A percentile compares a stretch with the other conserved stretches of the same genome.
Evolutionary conservation across 1,284 basidiomycete genomes (phyloP).

Genomic region (Marasmius oreades): DNA sequence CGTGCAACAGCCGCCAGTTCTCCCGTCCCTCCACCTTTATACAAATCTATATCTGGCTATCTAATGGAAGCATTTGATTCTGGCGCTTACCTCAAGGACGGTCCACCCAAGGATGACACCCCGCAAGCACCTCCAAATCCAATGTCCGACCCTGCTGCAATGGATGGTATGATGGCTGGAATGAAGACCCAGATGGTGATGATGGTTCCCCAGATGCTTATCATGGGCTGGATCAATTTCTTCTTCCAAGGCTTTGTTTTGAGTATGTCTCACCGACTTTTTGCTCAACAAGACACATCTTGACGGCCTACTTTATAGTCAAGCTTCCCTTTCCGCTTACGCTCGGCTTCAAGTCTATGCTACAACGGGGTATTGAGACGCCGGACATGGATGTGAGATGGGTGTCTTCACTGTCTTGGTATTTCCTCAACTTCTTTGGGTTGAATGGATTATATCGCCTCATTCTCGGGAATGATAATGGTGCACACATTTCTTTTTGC

Average conservation of each 20-base stretch:
- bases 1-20: constrained; percentile 78
- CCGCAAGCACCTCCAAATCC: constrained; percentile 62
- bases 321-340: constrained; percentile 97
- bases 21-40: constrained; percentile 73
- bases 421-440: constrained; percentile 98
- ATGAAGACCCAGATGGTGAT: constrained; percentile 99
- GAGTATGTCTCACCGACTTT: constrained; percentile 57
- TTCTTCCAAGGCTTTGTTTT: constrained; percentile 99
- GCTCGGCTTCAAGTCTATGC: constrained; percentile 97
- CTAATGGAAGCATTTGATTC: constrained; percentile 69
- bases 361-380: constrained; percentile 94
- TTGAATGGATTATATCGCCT: constrained; percentile 94
- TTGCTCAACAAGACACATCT: background rate
- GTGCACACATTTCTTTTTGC: constrained; percentile 48
- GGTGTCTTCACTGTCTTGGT: constrained; percentile 99
- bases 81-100: constrained; percentile 84
- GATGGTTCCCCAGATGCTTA: constrained; percentile 97
- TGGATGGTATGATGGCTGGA: constrained; percentile 99
- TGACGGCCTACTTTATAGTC: constrained; percentile 45
- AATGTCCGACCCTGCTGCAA: constrained; percentile 83
- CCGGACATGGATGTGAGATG: constrained; percentile 97
- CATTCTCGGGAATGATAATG: constrained; percentile 88
- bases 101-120: constrained; percentile 62
- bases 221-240: constrained; percentile 99
- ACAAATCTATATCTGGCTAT: constrained; percentile 71